phyloP scores from a whole-genome alignment of 257 asterid genomes.

The Gynochthodes officinalis region DNA sequence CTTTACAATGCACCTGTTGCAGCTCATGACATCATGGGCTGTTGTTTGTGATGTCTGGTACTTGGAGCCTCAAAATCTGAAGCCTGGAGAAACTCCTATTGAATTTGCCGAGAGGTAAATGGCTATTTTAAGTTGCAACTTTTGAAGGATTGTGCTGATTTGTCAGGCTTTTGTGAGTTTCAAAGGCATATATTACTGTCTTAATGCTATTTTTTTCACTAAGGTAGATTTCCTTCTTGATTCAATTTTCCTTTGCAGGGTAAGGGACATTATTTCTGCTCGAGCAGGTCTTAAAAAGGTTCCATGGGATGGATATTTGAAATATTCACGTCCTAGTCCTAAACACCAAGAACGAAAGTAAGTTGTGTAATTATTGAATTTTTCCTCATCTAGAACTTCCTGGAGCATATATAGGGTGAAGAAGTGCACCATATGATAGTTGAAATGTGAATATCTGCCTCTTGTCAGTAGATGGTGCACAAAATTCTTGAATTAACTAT shows the following conservation, averaged over 20 bases:
- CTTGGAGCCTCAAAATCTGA: conserved; percentile 89
- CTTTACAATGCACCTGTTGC: conserved; percentile 86
- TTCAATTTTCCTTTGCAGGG: conserved; percentile 44
- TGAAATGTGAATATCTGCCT: background rate
- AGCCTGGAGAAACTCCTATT: conserved; percentile 84
- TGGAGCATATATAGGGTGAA: background rate
- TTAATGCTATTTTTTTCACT: background rate
- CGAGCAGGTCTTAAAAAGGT: conserved; percentile 75
- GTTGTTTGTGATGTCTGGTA: conserved; percentile 99
- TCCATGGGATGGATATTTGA: conserved; percentile 79
- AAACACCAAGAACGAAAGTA: conserved; percentile 91
- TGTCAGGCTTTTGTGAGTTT: background rate
- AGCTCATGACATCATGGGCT: conserved; percentile 99
- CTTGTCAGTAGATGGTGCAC: background rate
- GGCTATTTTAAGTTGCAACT: background rate
- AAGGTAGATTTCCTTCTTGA: background rate
- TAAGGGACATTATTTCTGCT: conserved; percentile 86
- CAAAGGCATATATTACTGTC: background rate
- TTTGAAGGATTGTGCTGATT: background rate
- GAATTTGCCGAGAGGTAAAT: conserved; percentile 96
- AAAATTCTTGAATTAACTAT: background rate
- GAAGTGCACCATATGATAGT: background rate
- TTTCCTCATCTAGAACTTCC: no score
- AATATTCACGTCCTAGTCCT: conserved; percentile 95
- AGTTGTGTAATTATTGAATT: conserved; percentile 23